Conservation (phyloP, 2,329 filamentous ascomycete genomes). For the Aspergillus luchuensis region DNA sequence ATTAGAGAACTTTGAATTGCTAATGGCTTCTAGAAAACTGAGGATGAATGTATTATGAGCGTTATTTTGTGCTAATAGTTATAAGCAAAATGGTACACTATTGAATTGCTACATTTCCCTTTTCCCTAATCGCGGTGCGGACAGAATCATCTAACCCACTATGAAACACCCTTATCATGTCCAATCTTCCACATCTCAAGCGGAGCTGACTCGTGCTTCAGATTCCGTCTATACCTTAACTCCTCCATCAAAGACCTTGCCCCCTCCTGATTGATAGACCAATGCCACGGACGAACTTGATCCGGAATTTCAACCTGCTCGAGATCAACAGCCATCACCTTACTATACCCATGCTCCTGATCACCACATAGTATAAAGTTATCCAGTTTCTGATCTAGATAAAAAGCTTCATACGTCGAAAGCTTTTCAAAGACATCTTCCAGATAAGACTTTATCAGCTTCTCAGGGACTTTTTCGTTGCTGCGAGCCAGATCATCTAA, state of each 20-base stretch:
- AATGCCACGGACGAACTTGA: background rate
- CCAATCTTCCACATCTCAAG: background rate
- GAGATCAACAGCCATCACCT: background rate
- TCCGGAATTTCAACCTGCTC: background rate
- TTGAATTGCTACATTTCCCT: no score
- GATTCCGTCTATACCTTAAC: background rate
- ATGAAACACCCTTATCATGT: background rate
- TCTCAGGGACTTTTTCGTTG: background rate
- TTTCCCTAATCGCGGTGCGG: no score
- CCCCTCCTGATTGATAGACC: background rate
- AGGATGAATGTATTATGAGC: no score
- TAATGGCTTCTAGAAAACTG: no score
- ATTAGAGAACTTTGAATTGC: no score
- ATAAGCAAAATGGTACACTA: no score
- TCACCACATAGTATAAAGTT: background rate
- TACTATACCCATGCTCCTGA: background rate
- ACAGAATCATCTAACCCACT: no score
- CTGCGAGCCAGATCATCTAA: background rate
- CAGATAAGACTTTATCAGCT: background rate
- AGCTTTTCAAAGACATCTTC: background rate
- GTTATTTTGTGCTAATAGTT: no score
- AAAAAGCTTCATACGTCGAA: background rate
- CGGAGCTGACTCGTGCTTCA: background rate
- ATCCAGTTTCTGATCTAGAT: background rate
- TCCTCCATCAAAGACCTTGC: background rate